A percentile compares a stretch with the other conserved stretches of the same genome.
Conservation (phyloP, 352 stramenopile genomes). For the Globisporangium sylvaticum region DNA sequence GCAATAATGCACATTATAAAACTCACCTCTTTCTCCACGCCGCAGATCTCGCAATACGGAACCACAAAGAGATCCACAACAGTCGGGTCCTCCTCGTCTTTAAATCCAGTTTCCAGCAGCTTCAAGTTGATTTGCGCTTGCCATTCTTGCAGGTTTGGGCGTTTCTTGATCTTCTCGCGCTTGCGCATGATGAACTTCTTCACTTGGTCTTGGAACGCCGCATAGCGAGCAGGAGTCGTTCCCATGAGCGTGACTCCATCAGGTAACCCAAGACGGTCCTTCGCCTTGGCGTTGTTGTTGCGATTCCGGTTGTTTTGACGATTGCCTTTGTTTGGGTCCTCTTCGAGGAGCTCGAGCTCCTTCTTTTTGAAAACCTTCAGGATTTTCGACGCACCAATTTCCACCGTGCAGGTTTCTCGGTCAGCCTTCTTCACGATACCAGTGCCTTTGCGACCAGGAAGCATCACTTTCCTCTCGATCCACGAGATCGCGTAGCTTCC, state of each 20-base stretch:
- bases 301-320: slow-evolving; percentile 54
- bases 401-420: slow-evolving; percentile 82
- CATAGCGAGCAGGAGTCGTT: slow-evolving; percentile 73
- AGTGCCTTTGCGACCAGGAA: slow-evolving; percentile 70
- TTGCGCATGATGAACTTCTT: slow-evolving; percentile 81
- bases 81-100: slow-evolving; percentile 48
- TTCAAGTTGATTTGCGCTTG: slow-evolving; percentile 65
- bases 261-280: slow-evolving; percentile 63
- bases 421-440: slow-evolving; percentile 83
- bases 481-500: slow-evolving; percentile 85
- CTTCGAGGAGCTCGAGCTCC: slow-evolving; percentile 74
- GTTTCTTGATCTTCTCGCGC: slow-evolving; percentile 80
- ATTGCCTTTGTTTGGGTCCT: slow-evolving; percentile 46
- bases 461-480: slow-evolving; percentile 82
- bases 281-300: slow-evolving; percentile 71
- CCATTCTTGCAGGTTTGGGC: slow-evolving; percentile 80
- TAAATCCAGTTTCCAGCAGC: slow-evolving; percentile 48
- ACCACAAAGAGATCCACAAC: slow-evolving; percentile 69
- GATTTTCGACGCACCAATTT: slow-evolving; percentile 64
- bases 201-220: slow-evolving; percentile 81
- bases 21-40: slow-evolving; percentile 77
- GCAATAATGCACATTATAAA: neutral
- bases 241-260: slow-evolving; percentile 81
- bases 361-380: slow-evolving; percentile 87
- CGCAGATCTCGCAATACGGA: slow-evolving; percentile 75